Percentiles rank a stretch among this genome's conserved stretches.
These are phyloP conservation scores for Creolimax fragrantissima DNA, from an alignment of 78 protist species.

Conservation along the genomic window DNA sequence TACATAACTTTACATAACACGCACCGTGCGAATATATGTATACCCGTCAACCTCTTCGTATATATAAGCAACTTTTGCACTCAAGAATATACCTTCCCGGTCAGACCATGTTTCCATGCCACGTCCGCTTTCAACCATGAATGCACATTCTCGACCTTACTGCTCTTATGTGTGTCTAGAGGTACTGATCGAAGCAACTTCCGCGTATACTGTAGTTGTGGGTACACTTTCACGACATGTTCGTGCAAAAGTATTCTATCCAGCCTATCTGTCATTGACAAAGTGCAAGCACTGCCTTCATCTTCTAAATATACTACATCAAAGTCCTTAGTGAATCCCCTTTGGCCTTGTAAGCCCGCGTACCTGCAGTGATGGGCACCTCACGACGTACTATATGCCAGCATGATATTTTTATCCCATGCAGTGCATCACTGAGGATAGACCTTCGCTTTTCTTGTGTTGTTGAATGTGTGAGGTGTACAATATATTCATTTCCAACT, in stretches of 20 bases:
- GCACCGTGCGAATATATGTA: background rate
- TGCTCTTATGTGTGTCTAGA: background rate
- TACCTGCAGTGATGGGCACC: background rate
- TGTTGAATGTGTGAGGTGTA: too few species aligned
- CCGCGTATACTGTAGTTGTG: background rate
- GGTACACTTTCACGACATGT: background rate
- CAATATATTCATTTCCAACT: too few species aligned
- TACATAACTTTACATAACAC: background rate
- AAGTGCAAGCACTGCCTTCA: background rate
- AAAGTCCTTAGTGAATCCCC: background rate
- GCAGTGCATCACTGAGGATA: too few species aligned
- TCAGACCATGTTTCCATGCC: background rate
- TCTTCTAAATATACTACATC: background rate
- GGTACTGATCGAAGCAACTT: background rate
- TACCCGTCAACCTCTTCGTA: background rate
- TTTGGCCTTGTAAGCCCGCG: background rate
- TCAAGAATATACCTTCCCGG: background rate
- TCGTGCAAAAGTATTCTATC: background rate
- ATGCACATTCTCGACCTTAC: background rate
- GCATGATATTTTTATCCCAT: too few species aligned
- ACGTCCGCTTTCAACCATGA: background rate
- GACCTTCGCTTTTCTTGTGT: too few species aligned
- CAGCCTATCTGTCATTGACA: background rate
- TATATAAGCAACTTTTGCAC: background rate
- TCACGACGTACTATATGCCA: background rate